Evolutionary conservation across 1,284 basidiomycete species (phyloP), one percentile per base, ranked within the genome.

Genomic region (Pascua sp.): DNA sequence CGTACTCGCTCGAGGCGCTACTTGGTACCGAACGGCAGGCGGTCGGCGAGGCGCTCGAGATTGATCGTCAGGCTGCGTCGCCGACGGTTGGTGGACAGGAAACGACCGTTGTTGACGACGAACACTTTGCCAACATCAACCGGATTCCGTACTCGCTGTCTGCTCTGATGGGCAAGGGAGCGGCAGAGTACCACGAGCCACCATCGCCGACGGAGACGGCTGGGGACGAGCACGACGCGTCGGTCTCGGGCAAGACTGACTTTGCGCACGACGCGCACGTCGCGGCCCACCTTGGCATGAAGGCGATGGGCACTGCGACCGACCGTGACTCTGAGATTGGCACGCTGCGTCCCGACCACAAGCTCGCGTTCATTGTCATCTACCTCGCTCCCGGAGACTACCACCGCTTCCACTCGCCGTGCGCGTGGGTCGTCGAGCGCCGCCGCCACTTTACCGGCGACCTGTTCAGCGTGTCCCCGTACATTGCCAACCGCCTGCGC

Each of bases 351-450:
- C 66, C 42, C 82, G 84, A 88, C 12, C 88, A 95, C 72, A 84
- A 86, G 49, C 84, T 98, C 42, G 95, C 86, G 80, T 98, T 98
- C 77, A 81, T 88, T 47, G 95, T 98, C 68, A 88, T 98, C 65
- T 99, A 99, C 79, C 88, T 99, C 54, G 95, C 95, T 1, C 95
- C 95, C 0, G 96, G 96, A 1, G 96, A 99, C 77, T 98, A 98
- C 76, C 95, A 98, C 72, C 86, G 93, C 42, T 99, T 97, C 84
- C 95, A 99, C 79, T 90, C 87, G 61, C 94, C 96, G 0, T 86
- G 91, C 2, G 87, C 89, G 5, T 98, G 95, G 96, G 92, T 98
- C 8, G 96, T 97, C 18, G 94, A 99, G 80, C 88, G 90, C 67
- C 81, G 95, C 55, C 80, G 95, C 37, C 95, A 99, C 76, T 98